phyloP scores from a whole-genome alignment of 495 filamentous ascomycete genomes.

The Diplogelasinospora grovesii region DNA sequence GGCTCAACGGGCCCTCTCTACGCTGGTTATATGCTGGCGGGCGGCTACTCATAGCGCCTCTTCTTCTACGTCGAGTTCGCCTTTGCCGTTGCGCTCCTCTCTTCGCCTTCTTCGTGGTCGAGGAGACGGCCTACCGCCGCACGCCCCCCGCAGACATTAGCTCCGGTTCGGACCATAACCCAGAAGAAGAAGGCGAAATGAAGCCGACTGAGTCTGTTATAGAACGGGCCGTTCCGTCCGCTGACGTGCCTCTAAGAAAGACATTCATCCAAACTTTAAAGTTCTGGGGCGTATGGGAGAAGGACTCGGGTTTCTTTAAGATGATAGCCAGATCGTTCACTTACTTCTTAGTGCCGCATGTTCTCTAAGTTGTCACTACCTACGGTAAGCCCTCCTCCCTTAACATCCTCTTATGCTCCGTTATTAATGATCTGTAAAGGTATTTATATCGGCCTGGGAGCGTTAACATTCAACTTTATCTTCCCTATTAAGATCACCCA shows the following conservation, averaged over 20 bases:
- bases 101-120: constrained; percentile 54
- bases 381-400: constrained; percentile 31
- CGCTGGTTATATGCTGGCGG: constrained; percentile 58
- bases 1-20: constrained; percentile 53
- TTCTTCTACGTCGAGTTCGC: constrained; percentile 62
- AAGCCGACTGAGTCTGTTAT: not conserved
- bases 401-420: not conserved
- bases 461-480: constrained; percentile 53
- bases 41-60: constrained; percentile 55
- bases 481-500: constrained; percentile 51
- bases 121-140: constrained; percentile 54
- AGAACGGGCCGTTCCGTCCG: not conserved
- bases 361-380: constrained; percentile 54
- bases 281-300: constrained; percentile 43
- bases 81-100: constrained; percentile 49
- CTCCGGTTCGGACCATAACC: not conserved
- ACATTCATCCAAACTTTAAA: constrained; percentile 42
- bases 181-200: constrained; percentile 9
- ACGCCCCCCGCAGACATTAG: constrained; percentile 5
- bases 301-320: constrained; percentile 47
- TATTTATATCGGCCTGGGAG: constrained; percentile 53
- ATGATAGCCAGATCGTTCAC: constrained; percentile 50
- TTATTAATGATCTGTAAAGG: constrained; percentile 19
- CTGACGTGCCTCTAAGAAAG: constrained; percentile 32
- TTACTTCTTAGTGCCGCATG: constrained; percentile 52